Conservation (phyloP, 225 moss, liverwort and hornwort genomes). For the Rhytidiadelphus loreus region DNA sequence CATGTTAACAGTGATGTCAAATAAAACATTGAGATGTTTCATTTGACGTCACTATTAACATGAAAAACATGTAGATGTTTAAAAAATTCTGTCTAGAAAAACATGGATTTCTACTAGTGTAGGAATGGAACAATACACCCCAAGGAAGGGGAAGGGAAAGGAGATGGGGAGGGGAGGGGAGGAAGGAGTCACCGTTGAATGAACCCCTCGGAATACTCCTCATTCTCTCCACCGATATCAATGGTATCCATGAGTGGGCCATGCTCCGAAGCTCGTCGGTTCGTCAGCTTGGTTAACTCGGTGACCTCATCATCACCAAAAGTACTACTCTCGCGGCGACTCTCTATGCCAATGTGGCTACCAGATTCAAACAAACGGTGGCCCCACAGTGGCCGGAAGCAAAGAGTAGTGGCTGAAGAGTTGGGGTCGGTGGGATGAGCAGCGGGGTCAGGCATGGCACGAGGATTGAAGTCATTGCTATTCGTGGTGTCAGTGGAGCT, state of each 20-base stretch:
- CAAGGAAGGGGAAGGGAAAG: background rate
- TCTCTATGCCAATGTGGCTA: background rate
- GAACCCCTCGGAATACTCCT: constrained; percentile 50
- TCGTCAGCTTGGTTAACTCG: constrained; percentile 33
- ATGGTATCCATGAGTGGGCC: constrained; percentile 37
- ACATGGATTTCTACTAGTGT: too few relatives aligned
- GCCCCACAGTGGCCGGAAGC: background rate
- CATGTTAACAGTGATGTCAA: too few relatives aligned
- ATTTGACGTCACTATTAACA: too few relatives aligned
- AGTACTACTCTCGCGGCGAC: background rate
- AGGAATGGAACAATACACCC: background rate
- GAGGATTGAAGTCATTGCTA: constrained; percentile 13
- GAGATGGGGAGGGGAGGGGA: background rate
- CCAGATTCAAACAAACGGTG: background rate
- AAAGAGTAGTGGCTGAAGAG: background rate
- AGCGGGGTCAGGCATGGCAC: background rate
- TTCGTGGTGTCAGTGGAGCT: background rate
- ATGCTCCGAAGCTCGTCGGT: constrained; percentile 23
- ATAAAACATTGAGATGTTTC: too few relatives aligned
- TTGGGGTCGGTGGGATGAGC: background rate
- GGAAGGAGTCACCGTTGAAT: constrained; percentile 19
- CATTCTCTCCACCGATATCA: constrained; percentile 38
- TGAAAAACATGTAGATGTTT: too few relatives aligned
- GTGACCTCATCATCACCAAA: constrained; percentile 15
- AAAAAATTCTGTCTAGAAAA: too few relatives aligned